Conservation (phyloP, 257 asterid species). For the Fraxinus americana region DNA sequence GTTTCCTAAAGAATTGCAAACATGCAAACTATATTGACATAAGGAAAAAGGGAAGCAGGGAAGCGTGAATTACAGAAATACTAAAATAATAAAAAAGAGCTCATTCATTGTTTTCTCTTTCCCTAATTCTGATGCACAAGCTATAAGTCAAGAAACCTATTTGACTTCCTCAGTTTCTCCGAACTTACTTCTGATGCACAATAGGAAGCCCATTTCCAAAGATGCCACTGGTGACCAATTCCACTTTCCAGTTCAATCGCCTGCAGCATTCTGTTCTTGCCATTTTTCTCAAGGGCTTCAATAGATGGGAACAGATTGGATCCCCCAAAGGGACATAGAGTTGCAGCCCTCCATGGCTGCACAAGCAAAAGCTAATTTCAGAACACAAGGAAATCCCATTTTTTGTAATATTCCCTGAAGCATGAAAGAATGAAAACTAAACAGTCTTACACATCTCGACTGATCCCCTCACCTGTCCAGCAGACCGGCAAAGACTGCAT, state of each 20-base stretch:
- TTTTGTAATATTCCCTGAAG: conserved; percentile 3
- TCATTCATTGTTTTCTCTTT: conserved; percentile 10
- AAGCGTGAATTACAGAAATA: conserved; percentile 9
- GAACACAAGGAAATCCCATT: conserved; percentile 22
- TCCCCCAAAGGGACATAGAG: conserved; percentile 81
- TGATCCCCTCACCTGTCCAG: conserved; percentile 80
- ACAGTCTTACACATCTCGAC: conserved; percentile 26
- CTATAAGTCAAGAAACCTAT: conserved; percentile 12
- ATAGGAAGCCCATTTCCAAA: conserved; percentile 99
- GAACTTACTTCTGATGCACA: conserved; percentile 93
- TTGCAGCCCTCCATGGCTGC: conserved; percentile 99
- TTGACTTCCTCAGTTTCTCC: conserved; percentile 5
- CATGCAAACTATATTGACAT: conserved; percentile 19
- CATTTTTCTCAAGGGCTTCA: conserved; percentile 75
- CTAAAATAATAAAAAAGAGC: conserved; percentile 18
- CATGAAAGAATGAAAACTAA: conserved; percentile 17
- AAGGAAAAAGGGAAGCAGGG: neutral
- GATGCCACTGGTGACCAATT: conserved; percentile 83
- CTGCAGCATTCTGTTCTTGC: conserved; percentile 82
- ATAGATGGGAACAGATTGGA: conserved; percentile 71
- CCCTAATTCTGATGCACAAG: conserved; percentile 47
- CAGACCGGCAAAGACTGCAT: conserved; percentile 81
- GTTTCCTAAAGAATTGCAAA: conserved; percentile 17
- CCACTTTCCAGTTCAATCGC: conserved; percentile 97
- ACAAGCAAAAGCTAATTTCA: conserved; percentile 34